Evolutionary conservation across 1,284 basidiomycete genomes (phyloP), one percentile per base, ranked within the genome.

Genomic region (Singerocomus rubriflavus): DNA sequence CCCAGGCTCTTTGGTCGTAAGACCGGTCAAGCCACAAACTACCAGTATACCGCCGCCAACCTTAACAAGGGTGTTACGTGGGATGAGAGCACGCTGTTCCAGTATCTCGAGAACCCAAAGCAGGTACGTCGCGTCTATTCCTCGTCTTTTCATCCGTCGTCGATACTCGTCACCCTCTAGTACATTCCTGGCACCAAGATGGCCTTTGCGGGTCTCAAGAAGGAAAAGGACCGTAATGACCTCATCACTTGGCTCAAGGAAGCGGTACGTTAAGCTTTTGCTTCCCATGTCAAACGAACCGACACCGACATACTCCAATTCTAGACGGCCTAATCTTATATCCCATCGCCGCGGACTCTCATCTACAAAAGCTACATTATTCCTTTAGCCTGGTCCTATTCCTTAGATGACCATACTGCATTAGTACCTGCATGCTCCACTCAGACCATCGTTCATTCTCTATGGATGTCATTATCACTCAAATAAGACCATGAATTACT

Each of bases 131-230:
- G 4, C 1, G 1, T 13, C 14, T 16, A 25, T 7, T 29, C 42
- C 0, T 1, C 13, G 34, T 29, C 21, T 7, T n/a, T 21, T 29
- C 11, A 30, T 26, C 6, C 26, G 6, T 37, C 27, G 11, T 45
- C 13, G 8, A 56, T n/a, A 5, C 21, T 39, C 33, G 40, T 10
- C 14, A 1, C 30, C 44, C 44, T 54, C 5, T 53, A 91, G 87
- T 93, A 93, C 78, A 96, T 96, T 62, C 92, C 93, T 39, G 93
- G 93, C 48, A 97, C 93, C 53, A 96, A 96, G 80, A 96, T 96
- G 94, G 93, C 93, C 55, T 98, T 97, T 63, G 93, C 94, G 59
- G 94, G 94, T 65, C 76, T 98, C 69, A 97, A 97, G 86, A 97
- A 97, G 82, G 89, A 91, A 32, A 93, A 93, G 81, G 94, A 97